Evolutionary conservation across 2,329 filamentous ascomycete species (phyloP).

Genomic region (Sordariomycetes sp.): DNA sequence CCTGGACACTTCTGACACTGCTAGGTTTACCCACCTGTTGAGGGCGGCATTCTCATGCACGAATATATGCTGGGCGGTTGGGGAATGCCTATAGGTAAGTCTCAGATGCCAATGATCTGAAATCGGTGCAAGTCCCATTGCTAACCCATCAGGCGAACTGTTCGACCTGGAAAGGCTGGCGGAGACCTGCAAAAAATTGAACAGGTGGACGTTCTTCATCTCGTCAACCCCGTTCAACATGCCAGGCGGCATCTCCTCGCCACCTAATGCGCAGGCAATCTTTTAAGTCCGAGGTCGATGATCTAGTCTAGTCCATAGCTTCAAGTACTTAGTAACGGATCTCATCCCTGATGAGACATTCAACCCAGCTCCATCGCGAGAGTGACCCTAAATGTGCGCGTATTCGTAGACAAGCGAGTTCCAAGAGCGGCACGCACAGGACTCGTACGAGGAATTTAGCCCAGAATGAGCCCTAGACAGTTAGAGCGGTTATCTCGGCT

Average conservation of each 20-base stretch:
- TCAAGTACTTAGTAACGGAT: no score
- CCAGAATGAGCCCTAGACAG: no score
- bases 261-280: conserved; percentile 33
- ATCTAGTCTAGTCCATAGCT: not conserved
- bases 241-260: conserved; percentile 33
- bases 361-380: no score
- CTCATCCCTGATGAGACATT: no score
- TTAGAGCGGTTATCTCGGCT: no score
- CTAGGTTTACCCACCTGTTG: not conserved
- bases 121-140: conserved; percentile 21
- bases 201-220: conserved; percentile 40
- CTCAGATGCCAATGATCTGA: not conserved
- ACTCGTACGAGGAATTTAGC: no score
- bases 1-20: not conserved
- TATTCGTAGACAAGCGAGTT: no score
- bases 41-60: conserved; percentile 18
- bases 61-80: conserved; percentile 38
- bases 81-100: conserved; percentile 32
- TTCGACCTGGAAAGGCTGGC: conserved; percentile 14
- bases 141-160: no score
- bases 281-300: conserved; percentile 15
- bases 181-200: conserved; percentile 42
- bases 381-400: no score
- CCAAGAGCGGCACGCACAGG: no score
- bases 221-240: conserved; percentile 37